Evolutionary conservation across 805 yeast genomes (phyloP), one percentile per base, ranked within the genome.

Genomic region (Candida adriatica): DNA sequence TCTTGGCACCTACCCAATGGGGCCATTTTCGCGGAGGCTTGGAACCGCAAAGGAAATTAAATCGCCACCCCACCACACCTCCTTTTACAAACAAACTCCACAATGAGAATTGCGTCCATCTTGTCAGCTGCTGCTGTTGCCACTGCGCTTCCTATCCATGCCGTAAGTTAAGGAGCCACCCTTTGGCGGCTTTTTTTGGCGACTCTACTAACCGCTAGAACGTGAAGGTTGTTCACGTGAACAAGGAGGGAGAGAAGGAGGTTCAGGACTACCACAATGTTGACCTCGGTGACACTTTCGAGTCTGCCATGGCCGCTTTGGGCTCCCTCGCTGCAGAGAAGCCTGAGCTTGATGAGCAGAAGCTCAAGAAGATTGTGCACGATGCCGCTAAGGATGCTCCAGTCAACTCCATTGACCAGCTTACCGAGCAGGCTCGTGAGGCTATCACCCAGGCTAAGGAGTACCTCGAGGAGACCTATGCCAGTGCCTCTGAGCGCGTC

Each of bases 61-160:
- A n/a, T n/a, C n/a, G n/a, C n/a, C n/a, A n/a, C n/a, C n/a, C n/a
- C n/a, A n/a, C n/a, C n/a, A n/a, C n/a, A n/a, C n/a, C n/a, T n/a
- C n/a, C n/a, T n/a, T n/a, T n/a, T n/a, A n/a, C n/a, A n/a, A n/a
- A n/a, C n/a, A n/a, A n/a, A n/a, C n/a, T n/a, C 13, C 18, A 33
- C 13, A 14, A 49, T 49, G 55, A 49, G 38, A 34, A 29, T 45
- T 30, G 30, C 35, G 29, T 14, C 30, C 16, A 26, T 43, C 6
- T 39, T 45, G 26, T 35, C 46, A 5, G 32, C 41, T 6, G 42
- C 41, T 5, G 40, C 49, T 8, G 42, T 35, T 9, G 50, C 38
- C 1, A 7, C 46, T 13, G 47, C 49, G 8, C 13, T 41, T 10
- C 53, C 55, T 20, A 38, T 46, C 41, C 39, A 42, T 27, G 46